These are phyloP conservation scores for Suillus alpinus DNA, from an alignment of 768 basidiomycete genomes.

Conservation along the genomic window DNA sequence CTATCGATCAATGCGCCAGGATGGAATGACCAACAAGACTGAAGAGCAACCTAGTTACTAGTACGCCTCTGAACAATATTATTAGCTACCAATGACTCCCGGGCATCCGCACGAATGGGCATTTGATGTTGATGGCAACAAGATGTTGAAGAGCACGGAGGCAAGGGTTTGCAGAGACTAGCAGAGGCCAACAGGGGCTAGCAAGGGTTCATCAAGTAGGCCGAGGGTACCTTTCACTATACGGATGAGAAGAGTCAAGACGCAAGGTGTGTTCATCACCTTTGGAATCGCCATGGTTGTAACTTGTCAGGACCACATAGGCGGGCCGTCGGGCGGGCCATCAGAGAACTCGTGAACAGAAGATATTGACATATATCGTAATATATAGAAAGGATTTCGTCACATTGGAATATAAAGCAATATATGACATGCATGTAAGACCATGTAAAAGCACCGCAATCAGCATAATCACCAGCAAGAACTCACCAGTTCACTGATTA, in stretches of 20 bases:
- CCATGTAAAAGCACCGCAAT: too few relatives aligned
- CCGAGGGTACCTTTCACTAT: conserved; percentile 35
- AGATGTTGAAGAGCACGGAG: neutral
- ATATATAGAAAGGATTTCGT: too few relatives aligned
- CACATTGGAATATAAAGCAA: too few relatives aligned
- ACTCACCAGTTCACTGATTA: too few relatives aligned
- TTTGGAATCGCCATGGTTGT: conserved; percentile 75
- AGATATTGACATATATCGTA: too few relatives aligned
- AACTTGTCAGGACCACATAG: conserved; percentile 63
- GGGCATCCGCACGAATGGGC: neutral
- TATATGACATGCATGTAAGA: too few relatives aligned
- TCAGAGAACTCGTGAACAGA: too few relatives aligned
- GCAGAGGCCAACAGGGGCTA: too few relatives aligned
- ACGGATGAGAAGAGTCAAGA: conserved; percentile 54
- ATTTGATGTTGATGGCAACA: neutral
- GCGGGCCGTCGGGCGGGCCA: too few relatives aligned
- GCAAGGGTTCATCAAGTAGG: neutral
- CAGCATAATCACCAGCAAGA: too few relatives aligned
- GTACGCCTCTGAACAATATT: neutral
- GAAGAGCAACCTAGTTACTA: neutral
- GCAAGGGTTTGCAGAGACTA: too few relatives aligned
- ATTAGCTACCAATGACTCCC: neutral
- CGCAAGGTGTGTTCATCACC: conserved; percentile 48
- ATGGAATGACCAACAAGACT: neutral
- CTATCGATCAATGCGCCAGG: neutral